Evolutionary conservation across 2,329 filamentous ascomycete genomes (phyloP), one percentile per base, ranked within the genome.

Genomic region (Mycosphaerella sp.): DNA sequence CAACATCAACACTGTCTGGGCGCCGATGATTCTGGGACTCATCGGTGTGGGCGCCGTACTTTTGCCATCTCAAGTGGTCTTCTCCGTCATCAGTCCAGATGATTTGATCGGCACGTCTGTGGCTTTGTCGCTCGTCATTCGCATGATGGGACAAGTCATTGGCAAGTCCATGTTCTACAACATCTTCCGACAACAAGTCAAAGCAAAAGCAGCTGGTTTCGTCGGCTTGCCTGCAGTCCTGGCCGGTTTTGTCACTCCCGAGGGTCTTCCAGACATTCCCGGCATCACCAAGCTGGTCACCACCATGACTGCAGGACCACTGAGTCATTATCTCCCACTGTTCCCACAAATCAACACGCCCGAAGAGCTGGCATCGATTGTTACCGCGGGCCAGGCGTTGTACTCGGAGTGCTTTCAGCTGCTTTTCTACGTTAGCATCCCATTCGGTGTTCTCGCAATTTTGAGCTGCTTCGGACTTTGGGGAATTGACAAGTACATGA

Each of bases 21-120:
- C 73, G 6, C 69, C 84, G 12, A 73, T 85, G 29, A 71, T 79
- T 14, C 64, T 86, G 11, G 81, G 81, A 1, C 78, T 80, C 4
- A 69, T 85, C 8, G 83, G 83, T 12, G 80, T 85, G 4, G 84
- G 83, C 6, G 84, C 80, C 1, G 82, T 86, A 45, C 78, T 86
- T n/a, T 78, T 87, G 10, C 84, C 83, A 0, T 79, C 80, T 1
- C 81, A 80, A 1, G 82, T 86, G 59, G 83, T 86, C 54, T 58
- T 81, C n/a, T 82, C 81, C 10, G 84, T 86, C 60, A 81, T 86
- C 60, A 85, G 81, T 54, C 82, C 83, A 0, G 80, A 83, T 62
- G 82, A 86, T 54, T 74, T 86, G 5, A 86, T 87, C 58, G 84
- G 81, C 8, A 86, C 83, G 4, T 77, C 85, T 45, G 80, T 83